Conservation (phyloP, 129 eudicot genomes). For the Daucus carota region DH1_v3.0 NC_030383.2:39960501-39961000, state of each 20-base stretch:
- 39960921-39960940: too few species aligned
- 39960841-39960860: not conserved
- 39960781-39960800: not conserved
- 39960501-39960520: constrained; percentile 84
- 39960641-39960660: constrained; percentile 23
- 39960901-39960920: not conserved
- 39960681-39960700: constrained; percentile 60
- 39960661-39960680: constrained; percentile 54
- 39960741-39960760: not conserved
- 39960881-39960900: not conserved
- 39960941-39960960: too few species aligned
- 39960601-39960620: constrained; percentile 30
- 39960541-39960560: constrained; percentile 69
- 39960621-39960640: constrained; percentile 27
- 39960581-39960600: constrained; percentile 63
- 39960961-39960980: not conserved
- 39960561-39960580: constrained; percentile 83
- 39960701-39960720: not conserved
- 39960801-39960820: not conserved
- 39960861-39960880: not conserved
- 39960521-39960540: constrained; percentile 79
- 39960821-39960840: too few species aligned
- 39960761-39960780: not conserved
- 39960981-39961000: not conserved
- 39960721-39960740: not conserved